A percentile compares a stretch with the other conserved stretches of the same genome.
These are phyloP conservation scores for Emmonsiellopsis sp. DNA, from an alignment of 2,329 filamentous ascomycete genomes.

Conservation along the genomic window DNA sequence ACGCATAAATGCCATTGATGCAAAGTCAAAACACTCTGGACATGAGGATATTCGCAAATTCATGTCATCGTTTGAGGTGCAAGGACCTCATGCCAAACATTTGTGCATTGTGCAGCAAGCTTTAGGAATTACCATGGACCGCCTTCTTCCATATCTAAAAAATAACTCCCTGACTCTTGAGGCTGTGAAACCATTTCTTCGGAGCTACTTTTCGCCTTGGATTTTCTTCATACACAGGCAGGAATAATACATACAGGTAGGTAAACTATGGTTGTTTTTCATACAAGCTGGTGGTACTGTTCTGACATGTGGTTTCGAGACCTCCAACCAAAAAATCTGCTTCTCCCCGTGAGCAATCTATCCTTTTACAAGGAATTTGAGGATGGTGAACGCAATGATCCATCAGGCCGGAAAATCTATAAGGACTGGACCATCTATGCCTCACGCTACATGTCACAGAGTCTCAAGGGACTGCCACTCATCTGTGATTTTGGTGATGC, in stretches of 20 bases:
- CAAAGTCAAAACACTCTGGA: not conserved
- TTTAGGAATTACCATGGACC: constrained; percentile 10
- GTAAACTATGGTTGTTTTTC: not conserved
- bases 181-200: constrained; percentile 7
- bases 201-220: constrained; percentile 8
- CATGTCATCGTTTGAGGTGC: constrained; percentile 1
- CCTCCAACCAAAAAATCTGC: not conserved
- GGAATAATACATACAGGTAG: constrained; percentile 9
- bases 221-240: constrained; percentile 11
- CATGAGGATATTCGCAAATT: constrained; percentile 2
- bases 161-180: constrained; percentile 6
- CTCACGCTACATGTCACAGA: constrained; percentile 6
- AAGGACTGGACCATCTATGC: constrained; percentile 17
- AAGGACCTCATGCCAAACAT: constrained; percentile 2
- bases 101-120: constrained; percentile 17
- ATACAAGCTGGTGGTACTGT: not conserved
- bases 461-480: constrained; percentile 9
- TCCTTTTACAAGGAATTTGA: constrained; percentile 12
- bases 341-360: not conserved
- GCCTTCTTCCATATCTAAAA: constrained; percentile 1
- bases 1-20: constrained; percentile 1
- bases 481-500: constrained; percentile 20
- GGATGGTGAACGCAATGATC: constrained; percentile 14
- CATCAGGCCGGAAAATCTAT: constrained; percentile 16
- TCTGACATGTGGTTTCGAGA: not conserved